These are phyloP conservation scores for Wickerhamomyces mucosus DNA, from an alignment of 805 yeast genomes.

Conservation along the genomic window DNA sequence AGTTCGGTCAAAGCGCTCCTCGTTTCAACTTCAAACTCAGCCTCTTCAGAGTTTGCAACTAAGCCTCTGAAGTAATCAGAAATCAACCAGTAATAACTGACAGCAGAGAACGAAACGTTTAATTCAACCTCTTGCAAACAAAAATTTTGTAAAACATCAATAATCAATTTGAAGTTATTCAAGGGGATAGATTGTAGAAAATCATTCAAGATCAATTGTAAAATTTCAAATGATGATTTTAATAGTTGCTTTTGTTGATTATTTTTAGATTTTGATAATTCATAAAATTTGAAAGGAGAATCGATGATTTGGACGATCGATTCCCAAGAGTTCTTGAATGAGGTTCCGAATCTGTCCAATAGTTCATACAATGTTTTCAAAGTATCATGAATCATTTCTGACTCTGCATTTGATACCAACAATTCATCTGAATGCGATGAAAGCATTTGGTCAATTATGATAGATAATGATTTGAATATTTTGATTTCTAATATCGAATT, in stretches of 20 bases:
- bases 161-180: conserved; percentile 49
- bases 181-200: conserved; percentile 66
- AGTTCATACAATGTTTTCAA: conserved; percentile 59
- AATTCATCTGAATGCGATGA: conserved; percentile 19
- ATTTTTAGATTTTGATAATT: conserved; percentile 12
- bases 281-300: conserved; percentile 44
- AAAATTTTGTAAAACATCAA: conserved; percentile 66
- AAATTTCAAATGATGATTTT: conserved; percentile 68
- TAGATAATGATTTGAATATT: conserved; percentile 39
- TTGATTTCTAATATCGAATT: conserved; percentile 29
- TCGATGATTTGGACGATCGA: conserved; percentile 50
- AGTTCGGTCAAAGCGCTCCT: conserved; percentile 19
- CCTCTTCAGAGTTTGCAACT: conserved; percentile 1
- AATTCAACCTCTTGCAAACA: conserved; percentile 64
- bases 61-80: conserved; percentile 57
- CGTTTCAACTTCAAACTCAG: conserved; percentile 10
- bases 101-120: conserved; percentile 84
- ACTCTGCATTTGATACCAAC: conserved; percentile 42
- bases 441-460: conserved; percentile 33
- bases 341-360: conserved; percentile 69
- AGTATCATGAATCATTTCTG: conserved; percentile 54
- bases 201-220: conserved; percentile 80
- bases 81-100: conserved; percentile 86
- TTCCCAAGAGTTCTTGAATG: conserved; percentile 61
- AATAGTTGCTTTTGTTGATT: conserved; percentile 29